phyloP scores from a whole-genome alignment of 1,284 basidiomycete species.

The Trametes sp. region DNA sequence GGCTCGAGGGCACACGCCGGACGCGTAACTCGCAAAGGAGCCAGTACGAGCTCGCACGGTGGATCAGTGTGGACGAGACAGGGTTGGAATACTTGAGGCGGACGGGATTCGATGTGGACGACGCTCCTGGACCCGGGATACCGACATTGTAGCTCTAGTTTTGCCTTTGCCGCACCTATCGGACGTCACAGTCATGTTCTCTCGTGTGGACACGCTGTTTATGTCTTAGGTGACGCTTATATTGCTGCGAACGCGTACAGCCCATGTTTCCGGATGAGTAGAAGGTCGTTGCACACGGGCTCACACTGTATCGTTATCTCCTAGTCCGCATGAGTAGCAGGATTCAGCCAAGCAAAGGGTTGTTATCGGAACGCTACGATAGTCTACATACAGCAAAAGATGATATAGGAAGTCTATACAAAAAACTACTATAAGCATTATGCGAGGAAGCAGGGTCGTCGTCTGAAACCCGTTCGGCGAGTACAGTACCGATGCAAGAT shows the following conservation, averaged over 20 bases:
- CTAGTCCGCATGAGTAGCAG: no score
- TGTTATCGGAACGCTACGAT: no score
- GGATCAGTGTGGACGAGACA: constrained; percentile 14
- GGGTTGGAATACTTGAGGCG: constrained; percentile 19
- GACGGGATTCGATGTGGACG: constrained; percentile 19
- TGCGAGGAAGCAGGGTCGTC: no score
- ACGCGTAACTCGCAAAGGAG: constrained; percentile 28
- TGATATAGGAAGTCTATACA: neutral
- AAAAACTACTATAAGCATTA: neutral
- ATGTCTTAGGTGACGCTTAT: no score
- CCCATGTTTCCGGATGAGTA: no score
- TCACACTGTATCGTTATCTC: no score
- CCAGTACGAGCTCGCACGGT: constrained; percentile 12
- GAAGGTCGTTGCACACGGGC: no score
- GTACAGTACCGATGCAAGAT: neutral
- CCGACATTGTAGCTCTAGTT: constrained; percentile 11
- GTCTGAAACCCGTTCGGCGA: neutral
- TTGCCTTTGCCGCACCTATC: no score
- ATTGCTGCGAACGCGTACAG: no score
- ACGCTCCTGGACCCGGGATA: neutral
- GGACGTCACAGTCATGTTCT: neutral
- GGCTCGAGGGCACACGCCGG: constrained; percentile 18
- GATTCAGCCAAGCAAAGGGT: no score
- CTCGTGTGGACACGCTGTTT: no score
- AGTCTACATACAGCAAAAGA: constrained; percentile 5